Evolutionary conservation across 1,139 yeast genomes (phyloP), one percentile per base, ranked within the genome.

Genomic region (Sugiyamaella paludigena): DNA sequence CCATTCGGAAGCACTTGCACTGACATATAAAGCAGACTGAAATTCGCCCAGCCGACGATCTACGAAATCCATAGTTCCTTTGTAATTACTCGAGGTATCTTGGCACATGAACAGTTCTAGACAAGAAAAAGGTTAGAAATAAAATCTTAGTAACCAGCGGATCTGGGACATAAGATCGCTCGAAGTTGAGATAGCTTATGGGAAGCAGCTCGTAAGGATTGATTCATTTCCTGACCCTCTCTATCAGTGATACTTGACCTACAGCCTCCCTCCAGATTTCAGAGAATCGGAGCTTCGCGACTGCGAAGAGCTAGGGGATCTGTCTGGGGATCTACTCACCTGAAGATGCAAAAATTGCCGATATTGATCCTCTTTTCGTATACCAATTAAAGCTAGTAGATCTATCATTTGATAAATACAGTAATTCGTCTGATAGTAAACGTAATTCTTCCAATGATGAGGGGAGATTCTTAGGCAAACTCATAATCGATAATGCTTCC

Each of bases 321-420:
- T n/a, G n/a, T n/a, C 12, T 37, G 41, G 49, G 56, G 19, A n/a
- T 11, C 7, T 8, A 34, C 49, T 28, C 40, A 46, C 49, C 49
- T 1, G 70, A 63, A 32, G 84, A 76, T 1, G 86, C 85, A 63
- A 86, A 88, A 4, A 86, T 77, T 0, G 85, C 74, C 15, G 88
- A 77, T 28, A 91, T 66, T 5, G 87, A 77, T 27, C 83, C 71
- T 57, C 98, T 74, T 64, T 89, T 87, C n/a, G 95, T 73, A 66
- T 92, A 92, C 98, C 98, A 92, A 2, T 87, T 84, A 66, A 87
- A 83, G 66, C 88, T 96, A 52, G 84, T 79, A n/a, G 94, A 80
- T 47, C 74, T 69, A 63, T 91, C 97, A 2, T 91, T 94, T 0
- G 95, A 81, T 58, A 81, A 81, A 66, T 71, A 88, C 46, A 88